Evolutionary conservation across 805 yeast genomes (phyloP).

Genomic region (Saturnispora serradocipensis): DNA sequence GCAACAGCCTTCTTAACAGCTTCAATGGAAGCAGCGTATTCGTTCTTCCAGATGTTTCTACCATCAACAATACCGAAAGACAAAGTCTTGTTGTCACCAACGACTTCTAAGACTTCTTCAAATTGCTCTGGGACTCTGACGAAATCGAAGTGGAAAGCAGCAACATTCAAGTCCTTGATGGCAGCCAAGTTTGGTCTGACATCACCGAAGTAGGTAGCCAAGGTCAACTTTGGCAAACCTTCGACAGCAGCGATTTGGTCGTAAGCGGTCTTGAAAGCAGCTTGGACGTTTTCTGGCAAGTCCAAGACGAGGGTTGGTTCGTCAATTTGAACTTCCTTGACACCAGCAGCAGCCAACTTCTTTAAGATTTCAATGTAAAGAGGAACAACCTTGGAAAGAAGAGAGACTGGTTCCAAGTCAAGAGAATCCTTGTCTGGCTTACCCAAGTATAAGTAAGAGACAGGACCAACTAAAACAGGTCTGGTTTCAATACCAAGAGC

Average conservation of each 20-base stretch:
- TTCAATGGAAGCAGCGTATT: slow-evolving; percentile 78
- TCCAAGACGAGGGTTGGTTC: slow-evolving; percentile 96
- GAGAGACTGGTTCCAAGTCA: slow-evolving; percentile 86
- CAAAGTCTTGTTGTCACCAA: slow-evolving; percentile 63
- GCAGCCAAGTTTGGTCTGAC: slow-evolving; percentile 93
- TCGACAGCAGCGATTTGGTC: slow-evolving; percentile 59
- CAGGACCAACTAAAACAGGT: slow-evolving; percentile 96
- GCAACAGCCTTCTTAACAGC: slow-evolving; percentile 74
- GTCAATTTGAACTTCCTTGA: slow-evolving; percentile 88
- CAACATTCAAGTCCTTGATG: slow-evolving; percentile 81
- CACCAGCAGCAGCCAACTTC: slow-evolving; percentile 91
- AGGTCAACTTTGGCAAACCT: slow-evolving; percentile 67
- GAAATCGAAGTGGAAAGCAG: slow-evolving; percentile 94
- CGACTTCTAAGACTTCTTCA: slow-evolving; percentile 63
- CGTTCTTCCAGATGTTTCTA: slow-evolving; percentile 99
- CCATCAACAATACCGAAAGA: slow-evolving; percentile 98
- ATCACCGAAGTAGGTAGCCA: slow-evolving; percentile 96
- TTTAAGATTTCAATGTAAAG: slow-evolving; percentile 83
- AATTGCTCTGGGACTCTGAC: slow-evolving; percentile 95
- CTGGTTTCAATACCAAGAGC: slow-evolving; percentile 92
- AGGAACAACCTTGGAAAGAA: slow-evolving; percentile 84
- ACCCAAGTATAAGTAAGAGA: slow-evolving; percentile 90
- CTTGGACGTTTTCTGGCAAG: slow-evolving; percentile 73
- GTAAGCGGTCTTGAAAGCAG: slow-evolving; percentile 84
- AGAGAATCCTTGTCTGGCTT: slow-evolving; percentile 97